Evolutionary conservation across 2,329 filamentous ascomycete species (phyloP), one percentile per base, ranked within the genome.

Genomic region (Clarireedia homoeocarpa): DNA sequence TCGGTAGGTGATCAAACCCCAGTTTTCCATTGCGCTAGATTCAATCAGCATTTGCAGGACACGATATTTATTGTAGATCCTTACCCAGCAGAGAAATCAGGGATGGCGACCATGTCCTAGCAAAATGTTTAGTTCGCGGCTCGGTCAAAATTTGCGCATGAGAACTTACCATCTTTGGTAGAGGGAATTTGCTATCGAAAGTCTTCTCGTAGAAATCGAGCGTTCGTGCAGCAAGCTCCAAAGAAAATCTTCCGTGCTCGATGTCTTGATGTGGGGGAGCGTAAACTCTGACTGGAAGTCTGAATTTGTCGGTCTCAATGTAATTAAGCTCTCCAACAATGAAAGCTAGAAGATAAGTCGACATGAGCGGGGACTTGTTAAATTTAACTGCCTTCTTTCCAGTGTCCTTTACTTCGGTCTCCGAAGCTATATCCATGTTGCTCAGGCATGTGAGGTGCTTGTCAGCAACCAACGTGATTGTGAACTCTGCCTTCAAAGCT

Each of bases 171-270:
- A 95, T 94, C 80, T 95, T 95, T 52, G 90, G 90, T 44, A 95
- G 76, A 6, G 90, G 90, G 69, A 94, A 96, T 34, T 87, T 77
- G 70, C 84, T 91, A 63, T 88, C 88, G 64, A 97, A 97, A 2
- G 90, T 88, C 74, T 95, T 90, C 72, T 97, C 92, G 74, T 97
- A 97, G 72, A 96, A 97, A 27, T 85, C 88, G 34, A 97, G 79
- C 1, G 91, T 96, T 72, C 84, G 88, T 27, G 91, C 92, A 49
- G 89, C 92, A 58, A 97, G 83, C 50, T 96, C 85, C 42, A 95
- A 80, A 0, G 92, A 94, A 77, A 96, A 97, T 54, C 85, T 84
- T 46, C 91, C 92, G 68, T 95, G 89, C 68, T 95, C 88, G 63
- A 95, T 94, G 67, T 96, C 82, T 68, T 90, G 87, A 67, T 91